Base-by-base conservation (phyloP, 495 filamentous ascomycete genomes). In the Pseudomonodictys pantanalensis region DNA sequence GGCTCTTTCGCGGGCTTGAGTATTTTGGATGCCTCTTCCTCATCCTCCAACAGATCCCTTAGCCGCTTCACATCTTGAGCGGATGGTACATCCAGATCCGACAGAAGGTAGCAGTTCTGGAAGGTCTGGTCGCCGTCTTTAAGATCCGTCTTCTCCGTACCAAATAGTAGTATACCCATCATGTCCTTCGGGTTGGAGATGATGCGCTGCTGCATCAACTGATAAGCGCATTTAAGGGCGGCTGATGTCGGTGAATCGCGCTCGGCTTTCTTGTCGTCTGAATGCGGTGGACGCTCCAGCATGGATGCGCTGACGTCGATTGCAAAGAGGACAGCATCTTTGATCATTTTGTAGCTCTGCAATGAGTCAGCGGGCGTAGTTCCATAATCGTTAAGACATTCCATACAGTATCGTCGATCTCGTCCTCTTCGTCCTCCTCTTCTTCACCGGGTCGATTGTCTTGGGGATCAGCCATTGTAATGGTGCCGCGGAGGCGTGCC, bases 121-220 rank as follows among this genome's bases (percentile, higher is more conserved):
- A 96, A 96, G 35, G 83, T 82, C 4, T 86, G 76, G 25, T 80
- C 81, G 26, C 79, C 81, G 39, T 83, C 80, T 44, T 87, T 83
- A 66, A 95, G 92, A 64, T 88, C 92, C 17, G 91, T 88, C 69
- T 89, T 81, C 70, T 95, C 79, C 0, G 92, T 97, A 11, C 91
- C 91, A 60, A 93, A 97, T 7, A 99, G 81, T n/a, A 99, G 71
- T 8, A 99, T 86, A 2, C 92, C 92, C 77, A 99, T 96, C 92
- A 97, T 95, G 65, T 97, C 93, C 68, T 86, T 90, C 0, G 95
- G 95, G 61, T 92, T 92, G 2, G 91, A 91, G 68, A 99, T 97
- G 66, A 99, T 97, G 56, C 95, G 86, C 73, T 96, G 92, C 74
- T 97, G 92, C 87, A 97, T 96, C 52, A 99, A 79, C 52, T 88